Evolutionary conservation across 225 moss, liverwort and hornwort genomes (phyloP).

Genomic region (Climacium dendroides): DNA sequence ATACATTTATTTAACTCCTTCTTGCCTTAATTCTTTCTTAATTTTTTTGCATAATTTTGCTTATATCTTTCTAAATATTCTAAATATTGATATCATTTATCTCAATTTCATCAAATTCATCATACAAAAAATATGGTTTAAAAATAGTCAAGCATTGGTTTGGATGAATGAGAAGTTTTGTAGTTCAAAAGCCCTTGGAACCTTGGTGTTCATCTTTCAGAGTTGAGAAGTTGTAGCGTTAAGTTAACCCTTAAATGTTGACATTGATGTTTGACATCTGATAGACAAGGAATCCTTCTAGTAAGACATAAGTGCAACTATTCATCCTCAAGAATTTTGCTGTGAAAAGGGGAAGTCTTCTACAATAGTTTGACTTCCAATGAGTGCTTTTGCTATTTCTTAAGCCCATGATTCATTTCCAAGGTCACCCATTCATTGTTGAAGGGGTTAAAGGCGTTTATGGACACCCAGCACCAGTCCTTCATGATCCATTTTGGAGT

Average conservation of each 20-base stretch:
- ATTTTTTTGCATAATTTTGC: background rate
- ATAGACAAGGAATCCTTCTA: no score
- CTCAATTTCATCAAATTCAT: background rate
- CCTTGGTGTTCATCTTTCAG: fast-evolving
- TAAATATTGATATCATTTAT: background rate
- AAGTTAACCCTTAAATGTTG: no score
- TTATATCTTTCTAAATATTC: background rate
- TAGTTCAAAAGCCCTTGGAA: fast-evolving
- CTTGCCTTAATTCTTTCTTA: fast-evolving
- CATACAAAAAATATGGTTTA: background rate
- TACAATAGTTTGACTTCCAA: no score
- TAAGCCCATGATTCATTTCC: no score
- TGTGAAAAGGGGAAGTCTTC: no score
- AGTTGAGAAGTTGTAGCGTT: background rate
- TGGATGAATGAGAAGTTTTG: background rate
- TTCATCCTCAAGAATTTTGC: no score
- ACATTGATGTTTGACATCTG: no score
- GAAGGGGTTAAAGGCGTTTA: no score
- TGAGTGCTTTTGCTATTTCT: no score
- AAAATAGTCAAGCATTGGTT: background rate
- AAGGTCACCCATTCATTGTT: no score
- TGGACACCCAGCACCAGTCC: background rate
- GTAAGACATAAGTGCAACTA: no score
- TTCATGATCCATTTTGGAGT: background rate
- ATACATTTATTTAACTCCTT: background rate